Evolutionary conservation across 805 yeast species (phyloP).

Genomic region (Sugiyamaella chiloensis): DNA sequence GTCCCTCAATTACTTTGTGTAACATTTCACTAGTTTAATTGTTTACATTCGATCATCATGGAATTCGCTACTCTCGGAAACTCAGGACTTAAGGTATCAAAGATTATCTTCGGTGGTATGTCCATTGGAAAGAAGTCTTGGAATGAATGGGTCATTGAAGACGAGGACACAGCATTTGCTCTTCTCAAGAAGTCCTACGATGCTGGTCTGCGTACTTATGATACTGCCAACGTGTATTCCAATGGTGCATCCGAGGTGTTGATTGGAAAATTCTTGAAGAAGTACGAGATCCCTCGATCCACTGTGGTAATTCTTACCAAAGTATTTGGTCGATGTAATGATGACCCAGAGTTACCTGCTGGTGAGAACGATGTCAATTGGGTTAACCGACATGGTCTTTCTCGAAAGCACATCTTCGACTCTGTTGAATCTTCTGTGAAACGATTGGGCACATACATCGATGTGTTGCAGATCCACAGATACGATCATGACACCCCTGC

Average conservation of each 20-base stretch:
- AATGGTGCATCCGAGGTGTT: slow-evolving; percentile 47
- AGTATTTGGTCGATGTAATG: slow-evolving; percentile 35
- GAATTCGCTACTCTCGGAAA: slow-evolving; percentile 27
- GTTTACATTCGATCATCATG: too few relatives aligned
- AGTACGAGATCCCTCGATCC: slow-evolving; percentile 50
- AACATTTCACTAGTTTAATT: too few relatives aligned
- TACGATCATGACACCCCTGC: slow-evolving; percentile 47
- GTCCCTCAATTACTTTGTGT: too few relatives aligned
- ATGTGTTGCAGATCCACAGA: slow-evolving; percentile 55
- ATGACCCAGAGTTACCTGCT: slow-evolving; percentile 15
- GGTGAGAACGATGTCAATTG: slow-evolving; percentile 18
- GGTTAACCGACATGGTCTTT: slow-evolving; percentile 39
- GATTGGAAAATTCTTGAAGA: slow-evolving; percentile 50
- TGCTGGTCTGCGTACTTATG: slow-evolving; percentile 43
- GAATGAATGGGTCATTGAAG: slow-evolving; percentile 44
- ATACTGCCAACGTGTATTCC: slow-evolving; percentile 44
- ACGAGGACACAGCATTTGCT: slow-evolving; percentile 40
- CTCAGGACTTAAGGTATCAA: slow-evolving; percentile 38
- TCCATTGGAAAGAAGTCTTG: slow-evolving; percentile 44
- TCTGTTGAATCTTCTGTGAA: slow-evolving; percentile 41
- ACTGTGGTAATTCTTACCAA: slow-evolving; percentile 55
- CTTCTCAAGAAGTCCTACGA: slow-evolving; percentile 47
- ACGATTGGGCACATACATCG: slow-evolving; percentile 48
- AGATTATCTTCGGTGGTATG: slow-evolving; percentile 41
- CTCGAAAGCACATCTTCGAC: slow-evolving; percentile 47